Percentiles rank a stretch among this genome's conserved stretches.
These are phyloP conservation scores for Phaeoacremonium minimum DNA, from an alignment of 2,329 filamentous ascomycete genomes.

Conservation along the genomic window DNA sequence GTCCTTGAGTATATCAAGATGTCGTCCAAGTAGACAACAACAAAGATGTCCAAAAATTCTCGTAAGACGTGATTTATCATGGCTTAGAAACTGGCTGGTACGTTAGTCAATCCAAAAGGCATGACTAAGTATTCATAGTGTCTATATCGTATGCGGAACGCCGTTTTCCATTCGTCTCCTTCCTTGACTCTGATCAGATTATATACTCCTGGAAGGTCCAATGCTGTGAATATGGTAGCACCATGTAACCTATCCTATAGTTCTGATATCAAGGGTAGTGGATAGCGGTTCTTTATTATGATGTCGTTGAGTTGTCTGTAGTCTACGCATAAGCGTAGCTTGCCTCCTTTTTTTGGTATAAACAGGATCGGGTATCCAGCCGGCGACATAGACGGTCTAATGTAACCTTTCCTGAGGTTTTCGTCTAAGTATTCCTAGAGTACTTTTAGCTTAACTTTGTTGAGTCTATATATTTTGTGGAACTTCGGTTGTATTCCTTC, in stretches of 20 bases:
- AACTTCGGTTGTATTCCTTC: not conserved
- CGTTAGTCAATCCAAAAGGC: slow-evolving; percentile 20
- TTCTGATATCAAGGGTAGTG: slow-evolving; percentile 12
- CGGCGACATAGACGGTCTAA: slow-evolving; percentile 3
- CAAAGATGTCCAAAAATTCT: slow-evolving; percentile 4
- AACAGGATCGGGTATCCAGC: slow-evolving; percentile 6
- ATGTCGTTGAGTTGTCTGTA: slow-evolving; percentile 14
- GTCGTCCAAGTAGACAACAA: slow-evolving; percentile 9
- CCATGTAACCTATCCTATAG: slow-evolving; percentile 9
- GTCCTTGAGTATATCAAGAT: slow-evolving; percentile 10
- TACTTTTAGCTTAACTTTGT: slow-evolving; percentile 1
- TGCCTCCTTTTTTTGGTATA: slow-evolving; percentile 5
- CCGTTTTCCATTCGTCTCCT: slow-evolving; percentile 22
- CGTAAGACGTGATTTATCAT: slow-evolving; percentile 2
- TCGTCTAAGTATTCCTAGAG: slow-evolving; percentile 4
- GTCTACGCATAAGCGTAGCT: slow-evolving; percentile 12
- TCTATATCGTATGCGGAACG: slow-evolving; percentile 18
- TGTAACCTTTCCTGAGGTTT: slow-evolving; percentile 5
- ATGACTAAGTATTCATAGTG: slow-evolving; percentile 24
- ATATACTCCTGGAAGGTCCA: slow-evolving; percentile 9
- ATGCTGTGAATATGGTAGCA: slow-evolving; percentile 5
- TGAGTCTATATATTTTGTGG: slow-evolving; percentile 2
- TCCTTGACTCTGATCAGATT: slow-evolving; percentile 13
- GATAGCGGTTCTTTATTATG: slow-evolving; percentile 14
- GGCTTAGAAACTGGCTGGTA: slow-evolving; percentile 4